Conservation (phyloP, 306 rosid species). For the Trifolium subterraneum region DNA sequence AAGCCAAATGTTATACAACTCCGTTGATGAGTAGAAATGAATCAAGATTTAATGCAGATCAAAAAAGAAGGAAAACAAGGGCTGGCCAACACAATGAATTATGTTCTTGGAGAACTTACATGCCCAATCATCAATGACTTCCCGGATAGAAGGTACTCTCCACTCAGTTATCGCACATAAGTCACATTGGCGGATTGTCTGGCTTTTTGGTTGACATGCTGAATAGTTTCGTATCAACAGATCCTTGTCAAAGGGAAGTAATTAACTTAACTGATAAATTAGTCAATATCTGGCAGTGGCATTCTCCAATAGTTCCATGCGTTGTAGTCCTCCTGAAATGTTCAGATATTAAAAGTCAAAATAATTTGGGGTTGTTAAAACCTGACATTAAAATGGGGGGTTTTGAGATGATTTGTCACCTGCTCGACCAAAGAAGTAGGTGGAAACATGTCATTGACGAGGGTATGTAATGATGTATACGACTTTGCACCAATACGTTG, state of each 20-base stretch:
- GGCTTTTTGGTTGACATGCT: slow-evolving; percentile 15
- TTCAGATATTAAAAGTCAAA: slow-evolving; percentile 26
- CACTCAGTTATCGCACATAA: slow-evolving; percentile 25
- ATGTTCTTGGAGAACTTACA: slow-evolving; percentile 28
- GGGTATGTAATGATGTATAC: slow-evolving; percentile 93
- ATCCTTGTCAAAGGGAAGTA: slow-evolving; percentile 35
- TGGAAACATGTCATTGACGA: slow-evolving; percentile 97
- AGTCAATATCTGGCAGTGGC: slow-evolving; percentile 72
- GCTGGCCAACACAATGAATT: slow-evolving; percentile 36
- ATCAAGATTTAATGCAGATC: slow-evolving; percentile 40
- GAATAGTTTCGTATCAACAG: slow-evolving; percentile 10
- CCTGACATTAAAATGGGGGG: background rate
- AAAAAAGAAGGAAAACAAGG: slow-evolving; percentile 32
- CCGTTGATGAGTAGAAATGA: slow-evolving; percentile 34
- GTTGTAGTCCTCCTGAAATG: slow-evolving; percentile 85
- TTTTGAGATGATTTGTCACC: slow-evolving; percentile 50
- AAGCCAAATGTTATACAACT: slow-evolving; percentile 40
- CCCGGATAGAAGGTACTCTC: slow-evolving; percentile 14
- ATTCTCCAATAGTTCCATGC: slow-evolving; percentile 93
- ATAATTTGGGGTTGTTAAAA: slow-evolving; percentile 7
- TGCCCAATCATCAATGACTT: slow-evolving; percentile 37
- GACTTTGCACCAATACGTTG: slow-evolving; percentile 84
- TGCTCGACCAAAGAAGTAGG: slow-evolving; percentile 91
- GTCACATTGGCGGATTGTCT: slow-evolving; percentile 18
- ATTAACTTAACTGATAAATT: slow-evolving; percentile 26